Percentiles rank a stretch among this genome's conserved stretches.
Evolutionary conservation across 768 basidiomycete species (phyloP).

Genomic region (Tricholoma sp.): DNA sequence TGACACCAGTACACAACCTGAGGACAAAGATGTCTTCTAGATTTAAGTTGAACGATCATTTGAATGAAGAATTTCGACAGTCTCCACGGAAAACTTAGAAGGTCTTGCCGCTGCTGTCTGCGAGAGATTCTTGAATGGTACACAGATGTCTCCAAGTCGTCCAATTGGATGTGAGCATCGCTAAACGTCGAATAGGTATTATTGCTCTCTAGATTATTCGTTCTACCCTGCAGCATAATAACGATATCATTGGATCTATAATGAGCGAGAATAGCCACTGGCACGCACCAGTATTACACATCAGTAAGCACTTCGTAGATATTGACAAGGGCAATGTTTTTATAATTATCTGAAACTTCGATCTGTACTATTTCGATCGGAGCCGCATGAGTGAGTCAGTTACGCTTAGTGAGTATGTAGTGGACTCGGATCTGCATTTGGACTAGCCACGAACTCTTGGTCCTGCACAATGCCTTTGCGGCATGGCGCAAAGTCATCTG

Average conservation of each 20-base stretch:
- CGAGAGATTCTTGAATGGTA: not conserved
- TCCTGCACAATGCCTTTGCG: too few relatives aligned
- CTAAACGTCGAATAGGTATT: not conserved
- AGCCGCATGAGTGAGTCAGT: too few relatives aligned
- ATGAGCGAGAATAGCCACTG: not conserved
- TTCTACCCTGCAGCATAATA: constrained; percentile 10
- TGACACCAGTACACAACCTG: constrained; percentile 3
- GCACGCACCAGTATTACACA: constrained; percentile 15
- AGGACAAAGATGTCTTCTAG: constrained; percentile 2
- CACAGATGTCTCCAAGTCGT: not conserved
- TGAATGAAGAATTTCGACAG: constrained; percentile 3
- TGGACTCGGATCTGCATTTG: too few relatives aligned
- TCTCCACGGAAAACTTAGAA: constrained; percentile 4
- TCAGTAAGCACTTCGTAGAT: too few relatives aligned
- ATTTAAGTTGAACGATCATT: not conserved
- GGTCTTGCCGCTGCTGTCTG: not conserved
- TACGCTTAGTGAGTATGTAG: too few relatives aligned
- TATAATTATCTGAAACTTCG: too few relatives aligned
- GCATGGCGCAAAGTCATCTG: too few relatives aligned
- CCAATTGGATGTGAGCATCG: not conserved
- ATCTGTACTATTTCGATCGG: too few relatives aligned
- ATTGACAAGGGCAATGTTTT: too few relatives aligned
- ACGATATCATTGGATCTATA: not conserved
- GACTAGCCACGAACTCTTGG: too few relatives aligned
- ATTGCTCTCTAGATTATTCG: constrained; percentile 13